A percentile compares a stretch with the other conserved stretches of the same genome.
Evolutionary conservation across 1,284 basidiomycete genomes (phyloP).

Genomic region (Limonomyces culmigenus): DNA sequence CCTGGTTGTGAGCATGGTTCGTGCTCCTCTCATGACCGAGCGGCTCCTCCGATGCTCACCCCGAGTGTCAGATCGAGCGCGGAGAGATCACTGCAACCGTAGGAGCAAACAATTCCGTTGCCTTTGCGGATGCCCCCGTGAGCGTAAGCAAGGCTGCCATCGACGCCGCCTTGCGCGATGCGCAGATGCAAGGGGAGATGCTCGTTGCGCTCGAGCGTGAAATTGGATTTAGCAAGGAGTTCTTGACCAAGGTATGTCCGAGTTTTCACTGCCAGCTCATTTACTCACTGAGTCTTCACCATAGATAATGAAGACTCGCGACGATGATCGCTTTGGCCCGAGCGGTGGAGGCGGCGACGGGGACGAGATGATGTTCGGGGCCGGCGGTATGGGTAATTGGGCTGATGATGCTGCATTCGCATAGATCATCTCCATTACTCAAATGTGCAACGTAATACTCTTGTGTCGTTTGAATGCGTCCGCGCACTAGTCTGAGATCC

Average conservation of each 20-base stretch:
- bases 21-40: not conserved
- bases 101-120: conserved; percentile 47
- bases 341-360: too few species aligned
- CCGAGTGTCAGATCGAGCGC: conserved; percentile 37
- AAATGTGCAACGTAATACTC: too few species aligned
- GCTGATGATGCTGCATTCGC: too few species aligned
- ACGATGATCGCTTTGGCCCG: too few species aligned
- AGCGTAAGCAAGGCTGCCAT: conserved; percentile 49
- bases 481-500: too few species aligned
- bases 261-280: too few species aligned
- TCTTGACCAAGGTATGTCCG: conserved; percentile 54
- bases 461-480: too few species aligned
- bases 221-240: conserved; percentile 46
- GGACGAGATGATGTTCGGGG: too few species aligned
- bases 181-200: conserved; percentile 35
- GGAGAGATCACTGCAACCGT: conserved; percentile 51
- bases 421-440: too few species aligned
- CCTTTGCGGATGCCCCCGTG: conserved; percentile 45
- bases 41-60: not conserved
- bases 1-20: not conserved
- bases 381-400: too few species aligned
- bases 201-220: conserved; percentile 38
- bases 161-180: conserved; percentile 42
- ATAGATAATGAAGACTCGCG: too few species aligned
- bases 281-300: too few species aligned